Evolutionary conservation across 345 rosid genomes (phyloP), one percentile per base, ranked within the genome.

Genomic region (Trapa incisa): DNA sequence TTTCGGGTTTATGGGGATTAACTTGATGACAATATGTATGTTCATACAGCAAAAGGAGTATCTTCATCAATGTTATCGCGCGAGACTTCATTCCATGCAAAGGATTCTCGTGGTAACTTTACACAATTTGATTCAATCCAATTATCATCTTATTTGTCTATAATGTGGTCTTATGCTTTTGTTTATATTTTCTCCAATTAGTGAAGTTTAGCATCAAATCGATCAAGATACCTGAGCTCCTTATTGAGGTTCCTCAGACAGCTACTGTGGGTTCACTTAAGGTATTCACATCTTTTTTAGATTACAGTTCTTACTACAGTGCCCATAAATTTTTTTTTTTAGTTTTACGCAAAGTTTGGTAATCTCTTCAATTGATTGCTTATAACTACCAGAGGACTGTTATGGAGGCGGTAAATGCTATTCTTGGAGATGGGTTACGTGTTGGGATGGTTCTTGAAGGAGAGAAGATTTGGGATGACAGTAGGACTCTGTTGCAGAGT

Each of bases 201-300:
- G 99, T 95, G 66, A 91, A 89, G 80, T 80, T 95, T 64, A 85
- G 89, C 83, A 91, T 95, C 39, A 86, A 87, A 78, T 91, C 97
- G 56, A 77, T 95, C 72, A 87, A 73, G 78, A 76, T 95, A 65
- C 99, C 99, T 0, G 97, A 95, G 83, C 92, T 91, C 71, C 78
- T 80, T 38, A 71, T 95, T 68, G 96, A 91, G 79, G 88, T 91
- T 69, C 92, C 99, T 47, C 88, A 89, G 78, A 85, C 80, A 50
- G 83, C 88, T 35, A 91, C 97, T 35, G 80, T 91, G 65, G 91
- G 92, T 70, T 91, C 93, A 6, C 77, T 95, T 67, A 91, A 95
- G 97, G 99, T 95, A 77, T 57, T 33, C 35, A 16, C 17, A 1
- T 32, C 37, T 38, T 32, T 8, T 32, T 38, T 61, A 32, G 17